Conservation (phyloP, 2,329 filamentous ascomycete species). For the Talaromyces sp. region DNA sequence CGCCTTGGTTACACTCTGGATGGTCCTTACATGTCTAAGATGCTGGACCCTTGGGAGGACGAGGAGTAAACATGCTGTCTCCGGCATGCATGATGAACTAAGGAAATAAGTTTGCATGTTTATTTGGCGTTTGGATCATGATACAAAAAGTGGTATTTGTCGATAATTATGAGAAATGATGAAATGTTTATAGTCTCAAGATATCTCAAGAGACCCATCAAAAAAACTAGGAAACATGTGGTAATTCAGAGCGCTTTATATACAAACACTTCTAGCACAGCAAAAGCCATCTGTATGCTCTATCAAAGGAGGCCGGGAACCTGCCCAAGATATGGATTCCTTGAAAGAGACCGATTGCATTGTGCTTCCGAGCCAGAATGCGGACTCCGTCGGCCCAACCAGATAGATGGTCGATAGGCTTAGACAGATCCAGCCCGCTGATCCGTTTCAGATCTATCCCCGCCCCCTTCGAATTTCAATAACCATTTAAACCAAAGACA, state of each 20-base stretch:
- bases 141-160: constrained; percentile 20
- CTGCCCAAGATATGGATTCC: constrained; percentile 21
- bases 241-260: constrained; percentile 24
- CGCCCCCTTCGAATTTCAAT: constrained; percentile 8
- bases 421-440: constrained; percentile 5
- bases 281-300: constrained; percentile 10
- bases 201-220: constrained; percentile 9
- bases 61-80: constrained; percentile 32
- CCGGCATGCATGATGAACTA: background rate
- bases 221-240: constrained; percentile 11
- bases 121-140: constrained; percentile 23
- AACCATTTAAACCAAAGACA: constrained; percentile 13
- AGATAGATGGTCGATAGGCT: background rate
- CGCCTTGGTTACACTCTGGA: constrained; percentile 93
- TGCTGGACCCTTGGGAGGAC: constrained; percentile 45
- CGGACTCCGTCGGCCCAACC: constrained; percentile 10
- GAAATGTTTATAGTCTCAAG: constrained; percentile 26
- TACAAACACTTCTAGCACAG: constrained; percentile 21
- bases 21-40: constrained; percentile 74
- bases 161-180: constrained; percentile 28
- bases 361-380: background rate
- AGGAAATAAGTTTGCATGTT: constrained; percentile 18
- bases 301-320: constrained; percentile 20
- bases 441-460: constrained; percentile 16
- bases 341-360: constrained; percentile 9